These are phyloP conservation scores for Cyclotella atomus DNA, from an alignment of 108 stramenopile species.

Conservation along the genomic window DNA sequence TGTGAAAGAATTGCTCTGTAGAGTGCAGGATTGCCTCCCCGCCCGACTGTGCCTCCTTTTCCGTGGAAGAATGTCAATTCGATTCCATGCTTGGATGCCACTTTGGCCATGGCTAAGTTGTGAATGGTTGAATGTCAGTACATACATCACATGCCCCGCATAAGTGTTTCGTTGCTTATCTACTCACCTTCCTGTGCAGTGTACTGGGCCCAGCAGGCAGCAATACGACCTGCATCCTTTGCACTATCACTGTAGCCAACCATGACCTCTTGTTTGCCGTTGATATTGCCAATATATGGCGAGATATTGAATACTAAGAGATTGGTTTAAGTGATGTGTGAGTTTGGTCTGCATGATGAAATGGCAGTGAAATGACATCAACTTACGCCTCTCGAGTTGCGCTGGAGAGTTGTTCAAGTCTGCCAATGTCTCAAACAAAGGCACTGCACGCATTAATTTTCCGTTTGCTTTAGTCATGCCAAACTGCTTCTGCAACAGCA, in stretches of 20 bases:
- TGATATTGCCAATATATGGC: conserved; percentile 81
- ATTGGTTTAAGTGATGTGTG: neutral
- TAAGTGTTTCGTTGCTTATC: too few relatives aligned
- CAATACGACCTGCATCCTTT: conserved; percentile 96
- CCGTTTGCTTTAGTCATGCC: conserved; percentile 79
- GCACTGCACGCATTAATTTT: conserved; percentile 94
- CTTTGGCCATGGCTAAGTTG: conserved; percentile 76
- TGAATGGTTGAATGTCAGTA: too few relatives aligned
- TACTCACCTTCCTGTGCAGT: conserved; percentile 81
- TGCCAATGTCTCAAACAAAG: conserved; percentile 95
- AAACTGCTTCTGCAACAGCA: conserved; percentile 94
- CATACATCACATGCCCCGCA: too few relatives aligned
- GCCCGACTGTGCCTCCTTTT: conserved; percentile 97
- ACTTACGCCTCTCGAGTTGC: conserved; percentile 52
- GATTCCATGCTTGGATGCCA: conserved; percentile 79
- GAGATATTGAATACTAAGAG: conserved; percentile 68
- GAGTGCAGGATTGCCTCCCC: conserved; percentile 94
- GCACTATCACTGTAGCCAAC: conserved; percentile 97
- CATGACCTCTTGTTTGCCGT: conserved; percentile 96
- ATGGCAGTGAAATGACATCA: neutral
- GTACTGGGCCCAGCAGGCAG: conserved; percentile 97
- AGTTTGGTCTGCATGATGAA: too few relatives aligned
- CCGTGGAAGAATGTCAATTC: conserved; percentile 88
- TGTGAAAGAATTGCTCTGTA: conserved; percentile 91
- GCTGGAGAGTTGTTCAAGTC: conserved; percentile 86